Conservation (phyloP, 2,329 filamentous ascomycete species). For the Metarhizium brunneum region DNA sequence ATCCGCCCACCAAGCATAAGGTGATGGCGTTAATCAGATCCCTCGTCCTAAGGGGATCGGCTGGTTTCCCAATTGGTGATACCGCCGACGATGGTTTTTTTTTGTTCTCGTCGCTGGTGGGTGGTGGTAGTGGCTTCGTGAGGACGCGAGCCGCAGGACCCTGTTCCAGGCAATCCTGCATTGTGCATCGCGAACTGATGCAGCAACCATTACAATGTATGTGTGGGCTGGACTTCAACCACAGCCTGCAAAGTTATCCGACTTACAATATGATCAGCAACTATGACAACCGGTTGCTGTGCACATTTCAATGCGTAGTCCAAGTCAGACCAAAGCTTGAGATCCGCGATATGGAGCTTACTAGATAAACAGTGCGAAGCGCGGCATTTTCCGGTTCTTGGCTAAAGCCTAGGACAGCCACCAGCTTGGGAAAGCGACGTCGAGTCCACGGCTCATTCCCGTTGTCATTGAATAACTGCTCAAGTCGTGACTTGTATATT, state of each 20-base stretch:
- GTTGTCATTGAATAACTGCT: too few relatives aligned
- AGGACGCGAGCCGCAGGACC: too few relatives aligned
- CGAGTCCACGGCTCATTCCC: neutral
- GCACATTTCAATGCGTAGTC: neutral
- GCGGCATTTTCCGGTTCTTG: neutral
- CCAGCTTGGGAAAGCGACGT: neutral
- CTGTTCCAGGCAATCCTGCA: neutral
- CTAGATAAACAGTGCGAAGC: neutral
- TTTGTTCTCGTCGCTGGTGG: too few relatives aligned
- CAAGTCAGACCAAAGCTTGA: neutral
- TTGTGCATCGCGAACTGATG: neutral
- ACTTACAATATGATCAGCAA: neutral
- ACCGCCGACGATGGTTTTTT: too few relatives aligned
- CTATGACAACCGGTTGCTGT: neutral
- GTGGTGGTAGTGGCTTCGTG: too few relatives aligned
- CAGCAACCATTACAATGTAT: neutral
- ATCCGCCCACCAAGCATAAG: neutral
- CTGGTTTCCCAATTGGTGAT: neutral
- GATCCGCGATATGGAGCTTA: neutral
- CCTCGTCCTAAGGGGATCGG: neutral
- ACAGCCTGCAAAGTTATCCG: neutral
- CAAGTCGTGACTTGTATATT: too few relatives aligned
- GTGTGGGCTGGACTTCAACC: too few relatives aligned
- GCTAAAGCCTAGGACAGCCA: too few relatives aligned
- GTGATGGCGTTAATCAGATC: neutral